Percentiles rank a stretch among this genome's conserved stretches.
phyloP scores from a whole-genome alignment of 139 green algal genomes.

The Mesotaenium endlicherianum region DNA sequence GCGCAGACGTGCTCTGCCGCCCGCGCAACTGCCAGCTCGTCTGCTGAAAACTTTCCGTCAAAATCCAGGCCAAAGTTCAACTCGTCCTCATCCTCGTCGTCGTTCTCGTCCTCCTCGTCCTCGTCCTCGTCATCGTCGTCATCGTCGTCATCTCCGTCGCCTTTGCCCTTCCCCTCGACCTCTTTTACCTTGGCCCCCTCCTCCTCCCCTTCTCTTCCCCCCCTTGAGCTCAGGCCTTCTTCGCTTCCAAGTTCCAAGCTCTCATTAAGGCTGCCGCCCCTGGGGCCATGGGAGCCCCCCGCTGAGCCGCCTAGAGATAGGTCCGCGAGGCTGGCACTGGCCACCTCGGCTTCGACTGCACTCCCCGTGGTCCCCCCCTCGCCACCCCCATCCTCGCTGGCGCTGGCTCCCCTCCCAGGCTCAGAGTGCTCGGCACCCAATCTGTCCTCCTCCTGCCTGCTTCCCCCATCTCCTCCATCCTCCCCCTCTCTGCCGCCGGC shows the following conservation, averaged over 20 bases:
- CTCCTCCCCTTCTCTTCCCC: not conserved
- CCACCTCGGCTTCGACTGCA: no score
- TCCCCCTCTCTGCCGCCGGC: no score
- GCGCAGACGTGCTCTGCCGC: not conserved
- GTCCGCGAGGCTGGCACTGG: no score
- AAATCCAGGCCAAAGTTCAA: slow-evolving; percentile 4
- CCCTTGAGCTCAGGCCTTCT: not conserved
- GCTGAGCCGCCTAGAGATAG: no score
- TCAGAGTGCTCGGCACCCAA: no score
- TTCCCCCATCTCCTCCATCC: not conserved
- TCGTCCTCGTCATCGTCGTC: slow-evolving; percentile 19
- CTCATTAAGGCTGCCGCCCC: not conserved
- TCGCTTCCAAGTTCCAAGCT: not conserved
- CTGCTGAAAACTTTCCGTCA: not conserved
- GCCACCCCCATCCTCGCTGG: no score
- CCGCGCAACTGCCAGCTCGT: slow-evolving; percentile 1
- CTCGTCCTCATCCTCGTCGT: not conserved
- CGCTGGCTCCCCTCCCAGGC: no score
- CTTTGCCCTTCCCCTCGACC: not conserved
- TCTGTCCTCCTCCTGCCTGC: no score
- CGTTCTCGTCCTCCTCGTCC: not conserved
- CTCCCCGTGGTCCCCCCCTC: no score
- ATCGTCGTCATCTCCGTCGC: not conserved
- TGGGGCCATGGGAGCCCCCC: not conserved
- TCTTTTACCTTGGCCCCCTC: not conserved